Conservation (phyloP, 2,329 filamentous ascomycete species). For the Knoxdaviesia capensis region DNA sequence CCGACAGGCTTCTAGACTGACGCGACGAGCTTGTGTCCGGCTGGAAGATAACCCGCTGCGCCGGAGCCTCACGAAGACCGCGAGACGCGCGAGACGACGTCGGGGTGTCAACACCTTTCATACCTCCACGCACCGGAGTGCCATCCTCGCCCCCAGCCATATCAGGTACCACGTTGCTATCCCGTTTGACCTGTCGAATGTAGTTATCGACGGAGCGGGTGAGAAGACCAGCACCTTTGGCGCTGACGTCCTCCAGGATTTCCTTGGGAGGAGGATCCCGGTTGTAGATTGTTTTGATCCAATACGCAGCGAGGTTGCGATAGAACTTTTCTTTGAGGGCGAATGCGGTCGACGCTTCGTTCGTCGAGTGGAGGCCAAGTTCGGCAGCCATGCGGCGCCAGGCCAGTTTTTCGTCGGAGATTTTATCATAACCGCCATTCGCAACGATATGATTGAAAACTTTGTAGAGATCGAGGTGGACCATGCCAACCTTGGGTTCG, state of each 20-base stretch:
- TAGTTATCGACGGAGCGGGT: slow-evolving; percentile 65
- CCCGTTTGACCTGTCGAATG: slow-evolving; percentile 21
- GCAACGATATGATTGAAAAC: slow-evolving; percentile 60
- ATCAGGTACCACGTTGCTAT: slow-evolving; percentile 31
- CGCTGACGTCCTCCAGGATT: slow-evolving; percentile 72
- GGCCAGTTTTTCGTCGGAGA: slow-evolving; percentile 65
- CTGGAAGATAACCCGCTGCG: slow-evolving; percentile 68
- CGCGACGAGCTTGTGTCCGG: slow-evolving; percentile 51
- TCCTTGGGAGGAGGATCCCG: slow-evolving; percentile 73
- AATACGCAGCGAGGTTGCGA: slow-evolving; percentile 72
- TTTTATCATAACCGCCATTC: slow-evolving; percentile 69
- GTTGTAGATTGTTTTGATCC: slow-evolving; percentile 59
- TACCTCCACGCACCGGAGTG: slow-evolving; percentile 31
- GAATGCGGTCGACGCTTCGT: slow-evolving; percentile 69
- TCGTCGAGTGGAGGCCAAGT: slow-evolving; percentile 53
- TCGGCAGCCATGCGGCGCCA: slow-evolving; percentile 66
- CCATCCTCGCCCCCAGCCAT: slow-evolving; percentile 35
- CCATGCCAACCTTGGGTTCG: slow-evolving; percentile 61
- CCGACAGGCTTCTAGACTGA: slow-evolving; percentile 13
- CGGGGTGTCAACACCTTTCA: slow-evolving; percentile 23
- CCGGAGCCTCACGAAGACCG: slow-evolving; percentile 61
- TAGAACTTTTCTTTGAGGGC: slow-evolving; percentile 76
- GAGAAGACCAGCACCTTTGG: slow-evolving; percentile 64
- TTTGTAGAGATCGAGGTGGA: slow-evolving; percentile 56
- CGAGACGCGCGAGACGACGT: slow-evolving; percentile 35